Conservation (phyloP, 2,329 filamentous ascomycete genomes). For the Fulvia fulva region DNA sequence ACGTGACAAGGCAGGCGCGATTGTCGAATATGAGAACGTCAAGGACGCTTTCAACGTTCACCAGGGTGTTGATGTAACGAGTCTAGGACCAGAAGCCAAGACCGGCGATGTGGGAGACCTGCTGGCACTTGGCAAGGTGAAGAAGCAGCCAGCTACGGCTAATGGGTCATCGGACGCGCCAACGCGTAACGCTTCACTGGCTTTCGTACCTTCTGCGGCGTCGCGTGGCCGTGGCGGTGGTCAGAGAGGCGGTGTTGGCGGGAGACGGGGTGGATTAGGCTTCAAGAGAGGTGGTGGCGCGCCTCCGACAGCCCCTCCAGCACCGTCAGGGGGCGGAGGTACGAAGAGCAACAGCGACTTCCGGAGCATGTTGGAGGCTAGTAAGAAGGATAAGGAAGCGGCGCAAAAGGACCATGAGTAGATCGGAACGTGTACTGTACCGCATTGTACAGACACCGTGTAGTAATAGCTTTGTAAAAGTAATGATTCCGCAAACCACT, state of each 20-base stretch:
- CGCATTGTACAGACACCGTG: neutral
- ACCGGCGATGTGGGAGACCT: conserved; percentile 53
- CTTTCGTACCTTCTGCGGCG: conserved; percentile 29
- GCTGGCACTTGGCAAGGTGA: conserved; percentile 42
- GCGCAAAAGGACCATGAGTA: conserved; percentile 18
- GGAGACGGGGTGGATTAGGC: conserved; percentile 47
- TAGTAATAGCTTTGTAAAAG: neutral
- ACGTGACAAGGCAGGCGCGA: conserved; percentile 77
- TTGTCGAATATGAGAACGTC: conserved; percentile 73
- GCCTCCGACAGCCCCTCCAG: conserved; percentile 25
- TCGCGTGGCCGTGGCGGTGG: conserved; percentile 46
- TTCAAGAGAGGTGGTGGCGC: conserved; percentile 41
- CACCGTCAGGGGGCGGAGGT: conserved; percentile 24
- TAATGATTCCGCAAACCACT: neutral
- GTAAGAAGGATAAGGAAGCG: conserved; percentile 25
- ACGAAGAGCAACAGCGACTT: conserved; percentile 58
- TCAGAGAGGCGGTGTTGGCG: conserved; percentile 41
- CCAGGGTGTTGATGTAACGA: conserved; percentile 41
- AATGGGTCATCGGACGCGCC: conserved; percentile 4
- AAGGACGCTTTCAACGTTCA: conserved; percentile 68
- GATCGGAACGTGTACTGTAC: neutral
- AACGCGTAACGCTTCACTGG: conserved; percentile 21
- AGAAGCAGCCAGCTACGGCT: conserved; percentile 29
- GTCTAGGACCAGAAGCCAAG: conserved; percentile 37
- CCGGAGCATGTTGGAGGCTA: conserved; percentile 50